Evolutionary conservation across 495 filamentous ascomycete genomes (phyloP).

Genomic region (Penicillium silybi): DNA sequence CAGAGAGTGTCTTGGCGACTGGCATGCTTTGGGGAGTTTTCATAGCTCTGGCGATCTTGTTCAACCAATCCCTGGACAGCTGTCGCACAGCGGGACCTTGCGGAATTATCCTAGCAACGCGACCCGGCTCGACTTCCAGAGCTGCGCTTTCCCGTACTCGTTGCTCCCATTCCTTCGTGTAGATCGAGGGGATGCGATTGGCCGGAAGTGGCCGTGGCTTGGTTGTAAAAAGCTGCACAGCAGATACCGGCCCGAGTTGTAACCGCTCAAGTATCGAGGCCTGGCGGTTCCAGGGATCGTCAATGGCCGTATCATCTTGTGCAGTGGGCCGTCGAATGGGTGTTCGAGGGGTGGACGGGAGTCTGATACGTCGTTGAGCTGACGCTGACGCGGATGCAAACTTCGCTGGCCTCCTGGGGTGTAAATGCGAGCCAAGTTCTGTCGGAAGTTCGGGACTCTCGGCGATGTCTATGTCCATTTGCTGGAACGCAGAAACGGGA

Average conservation of each 20-base stretch:
- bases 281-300: constrained; percentile 25
- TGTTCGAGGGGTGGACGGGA: constrained; percentile 1
- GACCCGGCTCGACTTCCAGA: constrained; percentile 9
- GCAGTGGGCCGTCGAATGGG: neutral
- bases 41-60: constrained; percentile 33
- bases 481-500: constrained; percentile 3
- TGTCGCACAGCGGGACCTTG: constrained; percentile 38
- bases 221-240: constrained; percentile 32
- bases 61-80: constrained; percentile 44
- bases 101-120: constrained; percentile 19
- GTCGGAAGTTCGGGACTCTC: constrained; percentile 12
- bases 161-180: constrained; percentile 26
- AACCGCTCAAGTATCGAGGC: constrained; percentile 9
- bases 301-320: constrained; percentile 12
- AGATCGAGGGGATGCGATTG: constrained; percentile 33
- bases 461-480: constrained; percentile 9
- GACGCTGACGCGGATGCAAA: constrained; percentile 9
- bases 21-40: constrained; percentile 13
- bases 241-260: constrained; percentile 35
- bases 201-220: constrained; percentile 22
- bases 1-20: constrained; percentile 48
- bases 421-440: constrained; percentile 20
- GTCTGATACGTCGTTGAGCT: neutral
- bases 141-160: constrained; percentile 12
- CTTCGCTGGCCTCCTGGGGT: constrained; percentile 9